Evolutionary conservation across 2,329 filamentous ascomycete species (phyloP), one percentile per base, ranked within the genome.

Genomic region (Diaporthe velutina): DNA sequence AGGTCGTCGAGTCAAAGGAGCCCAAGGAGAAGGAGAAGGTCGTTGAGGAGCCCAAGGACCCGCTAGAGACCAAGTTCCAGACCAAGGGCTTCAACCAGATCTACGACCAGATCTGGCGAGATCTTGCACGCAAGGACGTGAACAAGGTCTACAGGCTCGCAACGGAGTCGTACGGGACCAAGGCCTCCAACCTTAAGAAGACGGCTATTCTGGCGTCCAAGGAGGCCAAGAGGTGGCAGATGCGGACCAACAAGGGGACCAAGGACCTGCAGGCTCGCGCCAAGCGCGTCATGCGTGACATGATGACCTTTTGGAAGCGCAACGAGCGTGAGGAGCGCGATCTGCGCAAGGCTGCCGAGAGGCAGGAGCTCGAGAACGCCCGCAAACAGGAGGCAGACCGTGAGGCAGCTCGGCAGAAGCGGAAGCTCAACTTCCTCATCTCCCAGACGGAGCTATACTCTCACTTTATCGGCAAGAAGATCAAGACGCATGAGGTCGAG

Each of bases 271-370:
- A 98, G 83, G 97, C 97, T 55, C 92, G 97, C 64, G 97, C 97
- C 74, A 99, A 99, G 88, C 94, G 97, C 78, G 96, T 96, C 75
- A 99, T 99, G 97, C 92, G 97, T 82, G 97, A 99, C 85, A 99
- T 99, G 97, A 97, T 98, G 90, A 92, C 94, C 74, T 99, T 98
- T 89, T 99, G 97, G 97, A 98, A 98, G 86, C 93, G 96, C 74
- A 99, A 99, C 83, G 97, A 99, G 84, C 94, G 96, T 71, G 97
- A 99, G 82, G 97, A 99, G 83, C 94, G 97, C 76, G 97, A 99
- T 83, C 88, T 97, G 77, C 93, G 97, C 79, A 97, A 98, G 86
- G 93, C 96, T 70, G 97, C 97, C 7, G 97, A 99, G 87, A 95
- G 93, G 83, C 95, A 98, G 83, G 97, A 98, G 85, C 90, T 99